Evolutionary conservation across 768 basidiomycete species (phyloP), one percentile per base, ranked within the genome.

Genomic region (Scleroderma citrinum): DNA sequence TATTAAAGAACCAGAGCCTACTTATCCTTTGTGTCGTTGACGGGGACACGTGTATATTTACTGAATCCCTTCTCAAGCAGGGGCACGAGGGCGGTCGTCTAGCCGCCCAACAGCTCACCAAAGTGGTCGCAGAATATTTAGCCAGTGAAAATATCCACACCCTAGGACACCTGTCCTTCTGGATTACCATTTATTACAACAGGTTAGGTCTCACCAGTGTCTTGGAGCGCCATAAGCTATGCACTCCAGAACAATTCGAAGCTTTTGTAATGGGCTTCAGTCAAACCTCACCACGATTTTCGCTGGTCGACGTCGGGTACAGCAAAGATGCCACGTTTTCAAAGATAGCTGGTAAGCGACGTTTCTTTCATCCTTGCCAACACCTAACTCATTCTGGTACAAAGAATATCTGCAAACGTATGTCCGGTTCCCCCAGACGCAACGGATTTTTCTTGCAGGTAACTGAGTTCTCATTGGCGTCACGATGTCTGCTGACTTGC

Each of bases 1-100:
- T 42, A 17, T 45, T 48, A 48, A 65, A 85, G 81, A 77, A 72
- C 55, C 80, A 81, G 65, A 75, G 77, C 55, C 77, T 84, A 37
- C 76, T 88, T 57, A 81, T 89, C 51, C 74, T 87, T 55, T 86
- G 85, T 59, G 76, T 85, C 54, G 74, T 90, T 58, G 83, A 89
- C 56, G 87, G 84, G 34, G 81, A 87, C 61, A 77, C 78, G 42
- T 79, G 80, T 54, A 68, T 87, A 56, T 89, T 90, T 69, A 71
- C 72, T 48, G 74, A 72, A 42, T 69, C 78, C 17, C 72, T 84
- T 50, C 67, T 90, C 35, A 61, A 59, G 26, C 80, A 82, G 63
- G 87, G 86, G 7, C 77, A 78, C 41, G 72, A 76, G 46, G 87
- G 87, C 10, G 87, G 87, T 24, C 67, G 70, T 16, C 73, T 75